A percentile compares a stretch with the other conserved stretches of the same genome.
Evolutionary conservation across 2,329 filamentous ascomycete genomes (phyloP).

Genomic region (Nothopassalora personata): DNA sequence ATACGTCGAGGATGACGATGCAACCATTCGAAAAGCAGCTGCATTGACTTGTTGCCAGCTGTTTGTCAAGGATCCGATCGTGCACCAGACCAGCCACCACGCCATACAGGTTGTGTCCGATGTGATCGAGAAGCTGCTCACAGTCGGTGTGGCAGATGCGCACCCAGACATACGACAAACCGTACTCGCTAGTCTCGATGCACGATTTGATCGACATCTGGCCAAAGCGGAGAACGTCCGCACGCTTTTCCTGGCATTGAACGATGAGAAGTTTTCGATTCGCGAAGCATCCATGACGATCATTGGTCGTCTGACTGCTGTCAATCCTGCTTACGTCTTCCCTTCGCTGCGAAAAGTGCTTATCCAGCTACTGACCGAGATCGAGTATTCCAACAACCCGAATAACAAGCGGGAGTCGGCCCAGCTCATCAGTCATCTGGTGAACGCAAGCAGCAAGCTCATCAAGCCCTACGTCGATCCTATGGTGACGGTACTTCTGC

Average conservation of each 20-base stretch:
- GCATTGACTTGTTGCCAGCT: slow-evolving; percentile 96
- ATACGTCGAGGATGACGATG: slow-evolving; percentile 94
- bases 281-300: slow-evolving; percentile 93
- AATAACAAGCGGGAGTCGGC: slow-evolving; percentile 96
- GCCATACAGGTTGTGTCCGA: slow-evolving; percentile 96
- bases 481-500: slow-evolving; percentile 89
- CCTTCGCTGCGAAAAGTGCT: slow-evolving; percentile 90
- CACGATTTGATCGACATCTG: slow-evolving; percentile 92
- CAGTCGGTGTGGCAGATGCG: slow-evolving; percentile 85
- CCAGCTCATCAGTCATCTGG: slow-evolving; percentile 83
- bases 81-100: slow-evolving; percentile 95
- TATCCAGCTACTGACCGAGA: slow-evolving; percentile 90
- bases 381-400: slow-evolving; percentile 91
- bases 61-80: slow-evolving; percentile 92
- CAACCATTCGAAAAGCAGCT: slow-evolving; percentile 87
- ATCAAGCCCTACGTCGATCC: slow-evolving; percentile 97
- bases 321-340: slow-evolving; percentile 96
- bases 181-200: slow-evolving; percentile 82
- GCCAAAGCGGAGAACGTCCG: slow-evolving; percentile 96
- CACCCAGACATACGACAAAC: slow-evolving; percentile 84
- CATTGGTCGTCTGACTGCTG: slow-evolving; percentile 82
- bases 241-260: slow-evolving; percentile 88
- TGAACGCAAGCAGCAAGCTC: slow-evolving; percentile 84
- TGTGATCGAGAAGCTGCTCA: slow-evolving; percentile 93
- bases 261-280: slow-evolving; percentile 89